Evolutionary conservation across 1,284 basidiomycete species (phyloP).

Genomic region (Naganishia sp.): DNA sequence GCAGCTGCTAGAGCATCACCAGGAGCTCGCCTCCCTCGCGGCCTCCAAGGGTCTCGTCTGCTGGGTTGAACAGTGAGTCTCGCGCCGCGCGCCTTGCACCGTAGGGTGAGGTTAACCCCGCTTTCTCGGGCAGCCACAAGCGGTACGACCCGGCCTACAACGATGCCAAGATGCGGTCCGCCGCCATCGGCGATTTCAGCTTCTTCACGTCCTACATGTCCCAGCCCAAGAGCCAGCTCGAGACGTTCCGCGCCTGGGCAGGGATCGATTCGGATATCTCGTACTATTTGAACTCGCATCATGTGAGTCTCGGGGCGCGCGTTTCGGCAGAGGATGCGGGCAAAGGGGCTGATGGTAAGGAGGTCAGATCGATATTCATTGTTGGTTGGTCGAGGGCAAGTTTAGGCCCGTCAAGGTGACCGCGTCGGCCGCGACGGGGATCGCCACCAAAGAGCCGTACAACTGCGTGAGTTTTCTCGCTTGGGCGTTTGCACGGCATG

Average conservation of each 20-base stretch:
- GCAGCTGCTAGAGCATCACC: slow-evolving; percentile 79
- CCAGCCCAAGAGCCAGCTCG: slow-evolving; percentile 89
- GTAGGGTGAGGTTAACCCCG: too few species aligned
- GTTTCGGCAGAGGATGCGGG: slow-evolving; percentile 33
- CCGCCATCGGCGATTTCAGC: slow-evolving; percentile 82
- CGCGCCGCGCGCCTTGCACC: too few species aligned
- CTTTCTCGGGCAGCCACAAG: slow-evolving; percentile 58
- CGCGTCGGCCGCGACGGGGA: slow-evolving; percentile 82
- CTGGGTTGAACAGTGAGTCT: slow-evolving; percentile 74
- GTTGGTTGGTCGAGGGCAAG: slow-evolving; percentile 84
- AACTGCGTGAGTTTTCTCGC: slow-evolving; percentile 65
- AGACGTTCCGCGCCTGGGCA: slow-evolving; percentile 92
- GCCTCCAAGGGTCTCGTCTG: slow-evolving; percentile 77
- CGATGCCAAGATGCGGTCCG: slow-evolving; percentile 74
- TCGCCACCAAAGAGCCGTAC: slow-evolving; percentile 80
- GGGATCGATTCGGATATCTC: slow-evolving; percentile 85
- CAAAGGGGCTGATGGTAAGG: neutral
- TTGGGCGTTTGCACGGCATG: neutral
- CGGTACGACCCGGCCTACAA: slow-evolving; percentile 87
- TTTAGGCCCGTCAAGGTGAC: slow-evolving; percentile 73
- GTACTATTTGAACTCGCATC: slow-evolving; percentile 92
- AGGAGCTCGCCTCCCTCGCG: slow-evolving; percentile 69
- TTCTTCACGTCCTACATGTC: slow-evolving; percentile 75
- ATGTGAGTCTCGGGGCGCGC: slow-evolving; percentile 58
- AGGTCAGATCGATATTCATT: slow-evolving; percentile 77